Conservation (phyloP, 73 alveolate species). For the Durusdinium trenchii region DNA sequence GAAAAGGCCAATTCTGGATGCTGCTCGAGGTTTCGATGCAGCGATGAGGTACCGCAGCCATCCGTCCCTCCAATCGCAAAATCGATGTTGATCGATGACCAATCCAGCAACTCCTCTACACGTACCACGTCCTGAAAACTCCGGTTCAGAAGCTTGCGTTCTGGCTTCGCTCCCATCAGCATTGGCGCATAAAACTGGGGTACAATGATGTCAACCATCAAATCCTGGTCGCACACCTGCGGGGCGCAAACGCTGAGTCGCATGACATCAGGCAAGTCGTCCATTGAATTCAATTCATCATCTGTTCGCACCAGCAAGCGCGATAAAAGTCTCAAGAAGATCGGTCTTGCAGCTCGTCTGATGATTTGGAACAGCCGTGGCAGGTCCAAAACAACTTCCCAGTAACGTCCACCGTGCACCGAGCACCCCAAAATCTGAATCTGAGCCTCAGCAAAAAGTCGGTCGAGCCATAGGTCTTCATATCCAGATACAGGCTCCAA, state of each 20-base stretch:
- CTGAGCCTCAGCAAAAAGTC: constrained; percentile 54
- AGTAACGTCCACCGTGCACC: constrained; percentile 79
- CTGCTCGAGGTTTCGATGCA: constrained; percentile 49
- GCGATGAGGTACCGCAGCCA: constrained; percentile 64
- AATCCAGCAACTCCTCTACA: constrained; percentile 29
- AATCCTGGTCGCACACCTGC: background rate
- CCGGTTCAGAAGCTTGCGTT: background rate
- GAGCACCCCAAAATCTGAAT: constrained; percentile 23
- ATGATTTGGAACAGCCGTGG: background rate
- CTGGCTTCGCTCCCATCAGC: constrained; percentile 14
- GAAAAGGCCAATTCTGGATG: constrained; percentile 60
- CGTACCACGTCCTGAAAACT: background rate
- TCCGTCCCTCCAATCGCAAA: constrained; percentile 61
- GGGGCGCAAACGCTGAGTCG: constrained; percentile 24
- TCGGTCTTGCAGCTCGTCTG: background rate
- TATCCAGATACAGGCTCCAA: constrained; percentile 15
- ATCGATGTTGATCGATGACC: constrained; percentile 51
- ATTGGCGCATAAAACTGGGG: background rate
- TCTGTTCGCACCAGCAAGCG: background rate
- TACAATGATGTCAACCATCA: background rate
- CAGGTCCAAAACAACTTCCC: constrained; percentile 45
- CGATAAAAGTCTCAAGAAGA: background rate
- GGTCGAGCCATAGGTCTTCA: constrained; percentile 59
- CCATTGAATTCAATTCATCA: background rate
- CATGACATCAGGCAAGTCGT: constrained; percentile 26